Evolutionary conservation across 2,329 filamentous ascomycete genomes (phyloP), one percentile per base, ranked within the genome.

Genomic region (Fusarium sp.): DNA sequence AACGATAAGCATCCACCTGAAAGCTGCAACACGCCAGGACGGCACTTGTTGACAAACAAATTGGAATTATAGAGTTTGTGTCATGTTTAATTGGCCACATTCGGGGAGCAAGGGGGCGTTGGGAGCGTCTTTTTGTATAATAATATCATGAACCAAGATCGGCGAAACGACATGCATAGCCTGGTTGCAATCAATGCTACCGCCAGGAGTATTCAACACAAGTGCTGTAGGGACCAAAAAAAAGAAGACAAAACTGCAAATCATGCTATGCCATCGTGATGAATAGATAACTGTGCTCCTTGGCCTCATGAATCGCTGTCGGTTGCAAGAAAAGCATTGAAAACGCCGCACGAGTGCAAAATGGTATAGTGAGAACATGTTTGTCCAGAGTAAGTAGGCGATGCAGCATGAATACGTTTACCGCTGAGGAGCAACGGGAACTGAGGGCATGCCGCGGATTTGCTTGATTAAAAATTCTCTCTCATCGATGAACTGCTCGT

Each of bases 401-500:
- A 39, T 28, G 18, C 38, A 28, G 38, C 28, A 31, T 44, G 20
- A 20, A 49, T 35, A n/a, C 64, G 22, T 52, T 78, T 76, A 85
- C 72, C 87, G 83, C 76, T 88, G 84, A 35, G 87, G 85, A 49
- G 85, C 83, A 35, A 91, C 86, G 7, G 90, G 90, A 59, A 84
- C 86, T 6, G 87, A 80, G 8, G 90, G 89, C 89, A 92, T 90
- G 74, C 90, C 91, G 76, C 87, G 87, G 79, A 99, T 98, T 83
- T 98, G 95, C 83, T 97, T 96, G 79, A 99, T 95, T 79, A 99
- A 86, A 81, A 98, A 99, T 77, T 96, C 96, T 80, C 97, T 94
- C 87, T 99, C 96, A 80, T 99, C 96, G 75, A 95, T 96, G 82
- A 99, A 99, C 83, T 99, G 96, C 83, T 98, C 96, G 80, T 99